Conservation (phyloP, 1,284 basidiomycete species). For the Pseudozyma sp. region DNA sequence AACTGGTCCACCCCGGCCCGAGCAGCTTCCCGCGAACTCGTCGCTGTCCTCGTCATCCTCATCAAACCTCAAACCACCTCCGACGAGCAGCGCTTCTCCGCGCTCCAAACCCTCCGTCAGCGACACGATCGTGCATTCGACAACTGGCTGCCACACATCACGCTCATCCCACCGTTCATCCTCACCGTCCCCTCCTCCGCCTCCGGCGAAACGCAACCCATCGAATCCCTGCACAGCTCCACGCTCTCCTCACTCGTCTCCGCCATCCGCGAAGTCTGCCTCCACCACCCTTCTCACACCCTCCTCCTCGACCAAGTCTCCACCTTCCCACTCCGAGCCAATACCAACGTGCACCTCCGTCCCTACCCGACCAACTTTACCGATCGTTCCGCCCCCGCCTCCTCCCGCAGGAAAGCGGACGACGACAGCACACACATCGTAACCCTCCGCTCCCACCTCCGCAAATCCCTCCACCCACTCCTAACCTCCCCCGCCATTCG, state of each 20-base stretch:
- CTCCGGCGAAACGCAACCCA: background rate
- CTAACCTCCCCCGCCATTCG: background rate
- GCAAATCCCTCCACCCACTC: background rate
- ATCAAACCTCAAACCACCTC: conserved; percentile 3
- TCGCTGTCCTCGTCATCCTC: conserved; percentile 18
- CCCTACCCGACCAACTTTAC: conserved; percentile 27
- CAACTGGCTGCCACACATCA: conserved; percentile 35
- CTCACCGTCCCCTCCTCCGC: background rate
- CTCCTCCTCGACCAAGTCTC: conserved; percentile 30
- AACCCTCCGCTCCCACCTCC: conserved; percentile 8
- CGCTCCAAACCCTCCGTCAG: conserved; percentile 17
- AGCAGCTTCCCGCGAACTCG: background rate
- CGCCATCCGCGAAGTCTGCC: conserved; percentile 1
- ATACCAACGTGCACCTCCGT: conserved; percentile 30
- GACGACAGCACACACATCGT: conserved; percentile 15
- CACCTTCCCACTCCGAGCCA: conserved; percentile 13
- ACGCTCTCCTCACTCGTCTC: conserved; percentile 10
- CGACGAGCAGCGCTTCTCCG: conserved; percentile 9
- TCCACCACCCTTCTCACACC: background rate
- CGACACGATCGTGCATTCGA: conserved; percentile 18
- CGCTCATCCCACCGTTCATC: conserved; percentile 29
- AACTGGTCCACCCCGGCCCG: no score
- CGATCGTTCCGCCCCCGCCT: conserved; percentile 2
- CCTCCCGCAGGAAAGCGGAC: background rate
- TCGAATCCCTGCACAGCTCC: background rate